A percentile compares a stretch with the other conserved stretches of the same genome.
phyloP scores from a whole-genome alignment of 2,329 filamentous ascomycete species.

The Cordyceps cateniannulata region DNA sequence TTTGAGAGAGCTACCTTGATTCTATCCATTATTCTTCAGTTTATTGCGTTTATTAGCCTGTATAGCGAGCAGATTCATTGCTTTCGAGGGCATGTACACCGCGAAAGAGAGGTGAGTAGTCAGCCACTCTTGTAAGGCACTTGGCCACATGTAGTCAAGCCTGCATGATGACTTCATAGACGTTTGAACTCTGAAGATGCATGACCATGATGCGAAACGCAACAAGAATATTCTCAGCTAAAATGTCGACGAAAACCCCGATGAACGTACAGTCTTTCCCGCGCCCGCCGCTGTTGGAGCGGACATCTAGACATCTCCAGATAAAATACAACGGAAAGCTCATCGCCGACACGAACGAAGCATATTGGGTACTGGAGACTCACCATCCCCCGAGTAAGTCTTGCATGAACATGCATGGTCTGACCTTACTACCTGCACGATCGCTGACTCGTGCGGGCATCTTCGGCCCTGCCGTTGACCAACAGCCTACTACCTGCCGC shows the following conservation, averaged over 20 bases:
- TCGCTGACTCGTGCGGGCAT: not conserved
- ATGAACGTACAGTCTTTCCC: constrained; percentile 53
- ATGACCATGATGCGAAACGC: not conserved
- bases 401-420: not conserved
- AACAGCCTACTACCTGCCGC: constrained; percentile 54
- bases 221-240: not conserved
- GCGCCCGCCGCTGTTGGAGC: constrained; percentile 50
- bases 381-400: constrained; percentile 52
- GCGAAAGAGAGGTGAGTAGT: no score
- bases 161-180: not conserved
- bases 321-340: constrained; percentile 48
- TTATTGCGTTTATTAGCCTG: no score
- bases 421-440: not conserved
- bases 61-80: no score
- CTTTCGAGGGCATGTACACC: no score
- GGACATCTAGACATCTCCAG: constrained; percentile 45
- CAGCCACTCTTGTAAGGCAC: constrained; percentile 13
- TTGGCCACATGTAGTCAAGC: not conserved
- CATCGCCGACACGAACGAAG: constrained; percentile 52
- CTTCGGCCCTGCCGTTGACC: not conserved
- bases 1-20: no score
- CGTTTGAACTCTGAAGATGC: not conserved
- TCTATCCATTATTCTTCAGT: no score
- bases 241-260: constrained; percentile 34
- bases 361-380: constrained; percentile 57